Evolutionary conservation across 345 rosid species (phyloP), one percentile per base, ranked within the genome.

Genomic region (Carallia pectinifolia): DNA sequence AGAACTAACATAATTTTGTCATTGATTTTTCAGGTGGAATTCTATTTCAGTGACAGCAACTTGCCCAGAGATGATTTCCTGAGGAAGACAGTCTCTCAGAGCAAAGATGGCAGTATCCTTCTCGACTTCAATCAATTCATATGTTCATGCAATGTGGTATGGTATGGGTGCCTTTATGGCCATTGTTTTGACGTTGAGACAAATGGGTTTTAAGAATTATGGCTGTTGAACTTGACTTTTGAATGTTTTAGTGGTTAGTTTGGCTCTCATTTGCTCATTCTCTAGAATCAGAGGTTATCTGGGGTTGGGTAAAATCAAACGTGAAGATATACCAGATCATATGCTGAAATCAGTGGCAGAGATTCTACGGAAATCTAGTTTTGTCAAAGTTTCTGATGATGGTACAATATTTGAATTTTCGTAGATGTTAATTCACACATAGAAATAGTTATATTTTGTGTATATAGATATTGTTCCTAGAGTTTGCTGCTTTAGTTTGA

Each of bases 81-180:
- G 48, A 63, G 4, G 39, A 71, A 64, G 54, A 68, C 53, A 38
- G 77, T 74, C 52, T 23, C 64, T 30, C 71, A 76, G 62, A 65
- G 71, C 81, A 76, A 67, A 76, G 84, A 78, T 67, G 79, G 82
- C 3, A 27, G 84, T 83, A 83, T 77, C 80, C 86, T 81, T 48
- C 37, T 12, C 18, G 50, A 2, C 16, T 15, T 59, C 36, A 9
- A 23, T 56, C 50, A 34, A 4, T 33, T 13, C 4, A 27, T 10
- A 34, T 65, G 15, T 47, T 6, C 29, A 19, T 62, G 2, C 48
- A 44, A 12, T 44, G 0, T 4, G 4, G 15, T 10, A 44, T 44
- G 48, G 16, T 44, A 44, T 44, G 48, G 48, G 16, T 44, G 48
- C 48, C 0, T 44, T 44, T 44, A 12, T 12, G 48, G 48, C 15